Evolutionary conservation across 306 rosid species (phyloP).

Genomic region (Cicer arietinum): DNA sequence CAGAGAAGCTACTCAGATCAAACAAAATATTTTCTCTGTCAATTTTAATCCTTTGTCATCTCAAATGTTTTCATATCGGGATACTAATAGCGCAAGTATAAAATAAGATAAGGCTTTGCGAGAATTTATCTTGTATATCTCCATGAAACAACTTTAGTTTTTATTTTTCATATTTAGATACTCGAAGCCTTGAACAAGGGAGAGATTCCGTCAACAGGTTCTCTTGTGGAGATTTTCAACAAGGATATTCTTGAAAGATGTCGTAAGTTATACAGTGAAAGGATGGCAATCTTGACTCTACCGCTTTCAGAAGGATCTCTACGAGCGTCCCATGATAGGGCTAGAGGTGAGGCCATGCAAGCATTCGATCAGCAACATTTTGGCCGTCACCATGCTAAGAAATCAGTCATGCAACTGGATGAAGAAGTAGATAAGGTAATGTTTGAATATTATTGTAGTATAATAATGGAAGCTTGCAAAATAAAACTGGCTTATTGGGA

Average conservation of each 20-base stretch:
- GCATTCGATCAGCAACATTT: slow-evolving; percentile 80
- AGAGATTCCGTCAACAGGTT: slow-evolving; percentile 94
- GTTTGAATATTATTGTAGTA: background rate
- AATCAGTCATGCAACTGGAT: slow-evolving; percentile 69
- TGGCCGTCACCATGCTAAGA: slow-evolving; percentile 88
- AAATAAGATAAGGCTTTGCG: background rate
- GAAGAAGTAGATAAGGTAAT: slow-evolving; percentile 77
- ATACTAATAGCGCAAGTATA: slow-evolving; percentile 5
- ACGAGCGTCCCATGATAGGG: slow-evolving; percentile 56
- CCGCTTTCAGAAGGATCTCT: slow-evolving; percentile 66
- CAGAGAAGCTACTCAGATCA: too few species aligned
- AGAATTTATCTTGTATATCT: slow-evolving; percentile 11
- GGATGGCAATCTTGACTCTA: slow-evolving; percentile 55
- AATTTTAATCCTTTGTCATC: background rate
- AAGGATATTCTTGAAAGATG: slow-evolving; percentile 89
- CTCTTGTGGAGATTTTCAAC: slow-evolving; percentile 87
- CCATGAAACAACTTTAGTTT: slow-evolving; percentile 21
- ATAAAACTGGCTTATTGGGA: slow-evolving; percentile 21
- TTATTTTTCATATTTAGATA: slow-evolving; percentile 56
- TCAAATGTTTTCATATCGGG: slow-evolving; percentile 17
- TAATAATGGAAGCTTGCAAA: slow-evolving; percentile 7
- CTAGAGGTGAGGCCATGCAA: slow-evolving; percentile 60
- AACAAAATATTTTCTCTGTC: background rate
- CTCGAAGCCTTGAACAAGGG: slow-evolving; percentile 95
- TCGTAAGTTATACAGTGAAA: slow-evolving; percentile 63